Evolutionary conservation across 495 filamentous ascomycete genomes (phyloP), one percentile per base, ranked within the genome.

Genomic region (Delitschia confertaspora): DNA sequence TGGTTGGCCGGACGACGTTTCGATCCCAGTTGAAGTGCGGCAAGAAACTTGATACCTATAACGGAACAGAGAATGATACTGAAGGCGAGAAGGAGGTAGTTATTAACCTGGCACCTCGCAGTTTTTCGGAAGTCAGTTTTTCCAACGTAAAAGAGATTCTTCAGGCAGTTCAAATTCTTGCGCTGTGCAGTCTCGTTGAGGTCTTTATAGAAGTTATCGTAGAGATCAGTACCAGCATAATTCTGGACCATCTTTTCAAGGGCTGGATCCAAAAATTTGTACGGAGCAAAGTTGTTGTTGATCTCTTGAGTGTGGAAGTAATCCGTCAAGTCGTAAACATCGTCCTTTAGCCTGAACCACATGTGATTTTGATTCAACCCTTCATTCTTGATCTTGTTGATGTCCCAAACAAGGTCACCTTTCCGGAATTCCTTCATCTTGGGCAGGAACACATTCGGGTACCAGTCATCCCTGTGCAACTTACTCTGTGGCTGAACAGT

Each of bases 1-100:
- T 96, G 91, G 19, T 86, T 80, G 13, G 81, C 70, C 3, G 91
- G 91, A 13, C 86, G 83, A 21, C 83, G 79, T 66, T 95, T 95
- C 34, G 85, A 82, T 13, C 91, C 89, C 48, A 98, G 81, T 59
- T 98, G 91, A 19, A 98, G 72, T 32, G 91, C 91, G 42, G 91
- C 82, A 55, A 98, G 63, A 70, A 98, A 98, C 66, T 96, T 98
- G 63, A 81, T 68, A 11, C 80, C 51, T 44, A 96, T 84, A 39
- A 95, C 85, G 9, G 73, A 39, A 57, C 82, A 85, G 30, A 98
- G 69, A 19, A 95, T 67, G 51, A 88, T 69, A 29, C 87, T 82
- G 60, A 95, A 94, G 2, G 79, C 76, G 22, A 95, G 73, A 19
- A 98, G 73, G 56, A 95, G 80, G 63, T 85, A 95, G 60, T 89